phyloP scores from a whole-genome alignment of 23 red algal species.

The Gracilariopsis chorda region DNA sequence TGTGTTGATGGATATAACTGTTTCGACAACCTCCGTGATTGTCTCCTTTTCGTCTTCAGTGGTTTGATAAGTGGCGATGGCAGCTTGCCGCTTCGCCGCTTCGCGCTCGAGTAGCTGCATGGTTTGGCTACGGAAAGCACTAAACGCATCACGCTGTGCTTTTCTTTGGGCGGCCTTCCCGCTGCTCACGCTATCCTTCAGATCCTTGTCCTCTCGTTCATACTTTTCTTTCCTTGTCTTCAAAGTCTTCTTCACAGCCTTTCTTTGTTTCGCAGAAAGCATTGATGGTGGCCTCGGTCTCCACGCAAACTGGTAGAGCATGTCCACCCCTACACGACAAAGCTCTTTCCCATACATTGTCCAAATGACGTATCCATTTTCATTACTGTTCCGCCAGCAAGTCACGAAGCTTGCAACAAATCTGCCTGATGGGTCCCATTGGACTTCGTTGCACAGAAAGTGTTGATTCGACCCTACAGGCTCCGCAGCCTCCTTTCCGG shows the following conservation, averaged over 20 bases:
- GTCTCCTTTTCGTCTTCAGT: conserved; percentile 65
- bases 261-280: conserved; percentile 68
- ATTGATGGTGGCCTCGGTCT: conserved; percentile 80
- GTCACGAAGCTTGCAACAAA: conserved; percentile 83
- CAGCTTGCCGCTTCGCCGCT: conserved; percentile 19
- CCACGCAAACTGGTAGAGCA: conserved; percentile 93
- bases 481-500: conserved; percentile 40
- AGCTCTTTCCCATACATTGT: conserved; percentile 87
- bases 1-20: conserved; percentile 68
- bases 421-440: conserved; percentile 94
- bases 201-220: conserved; percentile 90
- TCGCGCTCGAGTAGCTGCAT: conserved; percentile 50
- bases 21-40: conserved; percentile 72
- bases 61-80: conserved; percentile 28
- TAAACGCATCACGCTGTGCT: conserved; percentile 71
- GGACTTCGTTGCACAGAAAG: conserved; percentile 78
- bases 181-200: conserved; percentile 74
- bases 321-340: conserved; percentile 35
- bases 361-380: conserved; percentile 94
- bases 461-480: conserved; percentile 84
- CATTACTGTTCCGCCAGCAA: conserved; percentile 68
- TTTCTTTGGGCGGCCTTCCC: conserved; percentile 79
- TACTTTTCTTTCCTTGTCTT: conserved; percentile 81
- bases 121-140: conserved; percentile 55
- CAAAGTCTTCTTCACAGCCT: conserved; percentile 77